phyloP scores from a whole-genome alignment of 352 stramenopile species.

The Phytophthora capsici region DNA sequence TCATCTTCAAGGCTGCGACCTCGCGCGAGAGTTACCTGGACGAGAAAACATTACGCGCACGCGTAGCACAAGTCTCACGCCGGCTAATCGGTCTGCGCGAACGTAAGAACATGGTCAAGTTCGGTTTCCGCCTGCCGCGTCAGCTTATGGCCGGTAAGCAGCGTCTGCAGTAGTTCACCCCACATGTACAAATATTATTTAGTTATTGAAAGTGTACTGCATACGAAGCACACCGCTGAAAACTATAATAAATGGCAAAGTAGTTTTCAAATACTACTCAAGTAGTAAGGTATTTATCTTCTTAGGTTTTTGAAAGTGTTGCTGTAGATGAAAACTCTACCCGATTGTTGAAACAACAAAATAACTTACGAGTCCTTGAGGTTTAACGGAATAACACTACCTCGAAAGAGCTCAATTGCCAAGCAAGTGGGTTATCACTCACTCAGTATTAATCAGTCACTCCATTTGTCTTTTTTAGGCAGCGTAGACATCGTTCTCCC shows the following conservation, averaged over 20 bases:
- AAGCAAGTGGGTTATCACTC: too few species aligned
- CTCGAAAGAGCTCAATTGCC: too few species aligned
- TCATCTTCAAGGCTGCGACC: conserved; percentile 64
- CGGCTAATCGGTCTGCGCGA: conserved; percentile 65
- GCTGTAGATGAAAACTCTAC: too few species aligned
- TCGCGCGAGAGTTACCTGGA: conserved; percentile 71
- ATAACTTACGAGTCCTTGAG: too few species aligned
- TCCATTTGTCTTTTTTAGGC: conserved; percentile 32
- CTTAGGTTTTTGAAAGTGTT: too few species aligned
- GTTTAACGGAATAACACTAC: background rate
- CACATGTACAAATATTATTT: conserved; percentile 32
- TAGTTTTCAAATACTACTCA: too few species aligned
- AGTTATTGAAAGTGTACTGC: conserved; percentile 26
- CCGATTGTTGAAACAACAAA: too few species aligned
- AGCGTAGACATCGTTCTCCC: conserved; percentile 44
- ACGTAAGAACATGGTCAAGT: conserved; percentile 56
- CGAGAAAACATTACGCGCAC: conserved; percentile 57
- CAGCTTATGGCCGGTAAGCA: conserved; percentile 1
- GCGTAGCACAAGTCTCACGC: conserved; percentile 61
- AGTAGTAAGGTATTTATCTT: too few species aligned
- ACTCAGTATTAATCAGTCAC: conserved; percentile 2
- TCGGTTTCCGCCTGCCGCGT: conserved; percentile 20
- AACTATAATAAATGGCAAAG: conserved; percentile 1
- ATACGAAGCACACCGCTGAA: background rate
- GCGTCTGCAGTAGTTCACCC: background rate